Evolutionary conservation across 805 yeast genomes (phyloP), one percentile per base, ranked within the genome.

Genomic region (Cyberlindnera samutprakarnensis): DNA sequence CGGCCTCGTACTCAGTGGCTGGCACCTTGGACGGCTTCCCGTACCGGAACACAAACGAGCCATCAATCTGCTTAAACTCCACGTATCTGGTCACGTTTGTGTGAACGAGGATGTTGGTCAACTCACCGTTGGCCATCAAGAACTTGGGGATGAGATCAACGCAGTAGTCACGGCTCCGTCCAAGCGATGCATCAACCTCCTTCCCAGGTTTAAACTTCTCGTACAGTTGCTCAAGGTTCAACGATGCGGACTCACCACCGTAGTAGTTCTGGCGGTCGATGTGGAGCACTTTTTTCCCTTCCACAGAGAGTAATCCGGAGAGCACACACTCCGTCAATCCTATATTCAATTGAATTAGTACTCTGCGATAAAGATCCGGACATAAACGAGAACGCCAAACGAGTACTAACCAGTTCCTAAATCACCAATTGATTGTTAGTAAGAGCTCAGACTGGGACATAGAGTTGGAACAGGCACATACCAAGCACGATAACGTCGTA

Each of bases 401-500:
- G 25, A 7, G 25, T 7, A 24, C 26, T 7, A 10, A 24, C 26
- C 26, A 22, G 61, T 56, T 26, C 62, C 62, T 55, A 7, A 7
- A 20, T n/a, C n/a, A n/a, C n/a, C n/a, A n/a, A n/a, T n/a, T 19
- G 21, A 19, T 19, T 7, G 21, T 7, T 8, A 8, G 21, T 19
- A 8, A 19, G 21, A 8, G 21, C 10, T 7, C 7, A 19, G 21
- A 19, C 7, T 19, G 10, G 10, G 10, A 10, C 10, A 19, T 7
- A 19, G 7, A 19, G 21, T 19, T 7, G 21, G 10, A 10, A 19
- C 10, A 19, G 21, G 10, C 10, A 53, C 68, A 18, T 69, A 53
- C 97, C 98, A 38, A 90, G 70, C 18, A 90, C 96, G 47, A 92
- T 90, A 39, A 90, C 96, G 66, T 92, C 98, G 75, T 88, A 92